A percentile compares a stretch with the other conserved stretches of the same genome.
Evolutionary conservation across 116 monocot species (phyloP).

Genomic region (Zostera marina): DNA sequence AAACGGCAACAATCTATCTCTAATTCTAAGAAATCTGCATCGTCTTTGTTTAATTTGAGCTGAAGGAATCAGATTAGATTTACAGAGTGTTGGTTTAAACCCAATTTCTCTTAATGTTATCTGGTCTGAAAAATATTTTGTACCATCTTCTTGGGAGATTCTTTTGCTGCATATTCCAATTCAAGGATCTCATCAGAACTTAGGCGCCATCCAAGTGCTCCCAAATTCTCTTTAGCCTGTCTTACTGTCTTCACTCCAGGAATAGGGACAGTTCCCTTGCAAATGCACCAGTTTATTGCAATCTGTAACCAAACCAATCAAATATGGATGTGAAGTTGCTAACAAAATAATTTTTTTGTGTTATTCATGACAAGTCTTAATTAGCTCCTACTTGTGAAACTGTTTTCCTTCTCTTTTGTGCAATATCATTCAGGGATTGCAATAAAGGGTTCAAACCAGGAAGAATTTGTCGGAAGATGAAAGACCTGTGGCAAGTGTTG

Average conservation of each 20-base stretch:
- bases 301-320: conserved; percentile 26
- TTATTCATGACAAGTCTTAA: too few species aligned
- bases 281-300: conserved; percentile 99
- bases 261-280: conserved; percentile 93
- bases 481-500: conserved; percentile 20
- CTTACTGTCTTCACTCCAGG: conserved; percentile 76
- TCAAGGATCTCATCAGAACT: conserved; percentile 50
- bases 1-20: too few species aligned
- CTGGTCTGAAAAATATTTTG: conserved; percentile 89
- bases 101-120: too few species aligned
- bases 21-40: too few species aligned
- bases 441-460: conserved; percentile 71
- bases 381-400: conserved; percentile 44
- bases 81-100: too few species aligned
- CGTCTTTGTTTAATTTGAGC: background rate
- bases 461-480: conserved; percentile 82
- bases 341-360: background rate
- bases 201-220: conserved; percentile 86
- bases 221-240: conserved; percentile 82
- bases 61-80: too few species aligned
- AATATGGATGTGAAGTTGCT: too few species aligned
- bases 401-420: conserved; percentile 51
- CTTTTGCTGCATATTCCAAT: conserved; percentile 57
- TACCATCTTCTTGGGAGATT: conserved; percentile 62
- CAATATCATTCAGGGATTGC: conserved; percentile 34